Evolutionary conservation across 208 protist species (phyloP).

Genomic region (Leishmania tarentolae): DNA sequence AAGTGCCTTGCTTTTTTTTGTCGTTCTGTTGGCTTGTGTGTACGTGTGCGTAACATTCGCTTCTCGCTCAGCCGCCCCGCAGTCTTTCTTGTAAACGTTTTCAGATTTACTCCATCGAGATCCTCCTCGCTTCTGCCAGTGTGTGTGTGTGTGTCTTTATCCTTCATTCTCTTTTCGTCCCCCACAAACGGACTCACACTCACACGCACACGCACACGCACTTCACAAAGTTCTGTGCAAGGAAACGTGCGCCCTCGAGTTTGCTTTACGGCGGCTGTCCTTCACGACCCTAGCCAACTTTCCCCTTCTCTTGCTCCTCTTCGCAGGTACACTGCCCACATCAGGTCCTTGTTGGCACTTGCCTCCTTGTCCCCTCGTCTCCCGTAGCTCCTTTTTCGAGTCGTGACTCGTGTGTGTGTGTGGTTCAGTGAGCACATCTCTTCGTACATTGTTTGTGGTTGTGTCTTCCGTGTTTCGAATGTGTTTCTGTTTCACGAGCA

Average conservation of each 20-base stretch:
- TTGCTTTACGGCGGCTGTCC: neutral
- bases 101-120: neutral
- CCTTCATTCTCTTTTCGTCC: neutral
- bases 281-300: neutral
- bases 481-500: neutral
- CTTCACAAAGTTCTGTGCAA: neutral
- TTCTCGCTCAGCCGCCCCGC: neutral
- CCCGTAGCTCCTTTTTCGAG: neutral
- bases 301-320: neutral
- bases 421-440: neutral
- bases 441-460: neutral
- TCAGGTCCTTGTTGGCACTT: neutral
- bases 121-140: neutral
- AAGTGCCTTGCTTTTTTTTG: neutral
- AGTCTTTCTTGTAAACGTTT: neutral
- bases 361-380: neutral
- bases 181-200: neutral
- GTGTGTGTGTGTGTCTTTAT: constrained; percentile 1
- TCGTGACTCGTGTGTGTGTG: neutral
- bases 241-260: constrained; percentile 1
- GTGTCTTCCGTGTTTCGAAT: constrained; percentile 6
- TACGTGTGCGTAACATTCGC: neutral
- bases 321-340: neutral
- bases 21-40: neutral
- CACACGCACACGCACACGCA: constrained; percentile 9